Base-by-base conservation (phyloP, 352 stramenopile species). In the Globisporangium camurandrum region DNA sequence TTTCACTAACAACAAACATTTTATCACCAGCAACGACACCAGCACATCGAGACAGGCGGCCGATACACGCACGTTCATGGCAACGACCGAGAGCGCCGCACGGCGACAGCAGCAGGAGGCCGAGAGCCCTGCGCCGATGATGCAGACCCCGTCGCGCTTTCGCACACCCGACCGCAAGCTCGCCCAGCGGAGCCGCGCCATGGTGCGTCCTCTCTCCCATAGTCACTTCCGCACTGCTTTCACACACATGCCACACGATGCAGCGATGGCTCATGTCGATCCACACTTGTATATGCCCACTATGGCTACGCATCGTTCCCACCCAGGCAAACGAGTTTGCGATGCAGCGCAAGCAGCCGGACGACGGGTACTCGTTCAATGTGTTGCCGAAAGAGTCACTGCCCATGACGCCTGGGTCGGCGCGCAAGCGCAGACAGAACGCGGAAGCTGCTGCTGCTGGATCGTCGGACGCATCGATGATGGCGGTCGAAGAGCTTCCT, bases 311-410 rank as follows among this genome's bases (percentile, higher is more conserved):
- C n/a, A 12, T 19, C 3, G 14, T 43, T 43, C 22, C 22, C n/a
- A 23, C 31, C 31, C 20, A 73, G 61, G 61, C 54, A 14, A 45
- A 50, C 3, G 64, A 70, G 20, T 56, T 59, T 16, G 59, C 55
- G 27, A 60, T 48, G 6, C 62, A 71, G 33, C 58, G 64, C 9
- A 71, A 66, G 46, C 61, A 67, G 17, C 40, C 59, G 30, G 39
- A 27, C 19, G 46, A 48, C 27, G 43, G 60, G 20, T 90, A 81
- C 59, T 56, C 69, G 53, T 87, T 86, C 56, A 76, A 74, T 44
- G 51, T 84, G 41, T 70, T 84, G 14, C 75, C 78, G 0, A 71
- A 72, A 30, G 59, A 63, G 38, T 49, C 43, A 11, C 39, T 62
- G n/a, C 56, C 58, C 1, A 30, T 51, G 49, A 62, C 59, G 24